Evolutionary conservation across 176 grass and related monocot genomes (phyloP).

Genomic region (Carex scoparia): DNA sequence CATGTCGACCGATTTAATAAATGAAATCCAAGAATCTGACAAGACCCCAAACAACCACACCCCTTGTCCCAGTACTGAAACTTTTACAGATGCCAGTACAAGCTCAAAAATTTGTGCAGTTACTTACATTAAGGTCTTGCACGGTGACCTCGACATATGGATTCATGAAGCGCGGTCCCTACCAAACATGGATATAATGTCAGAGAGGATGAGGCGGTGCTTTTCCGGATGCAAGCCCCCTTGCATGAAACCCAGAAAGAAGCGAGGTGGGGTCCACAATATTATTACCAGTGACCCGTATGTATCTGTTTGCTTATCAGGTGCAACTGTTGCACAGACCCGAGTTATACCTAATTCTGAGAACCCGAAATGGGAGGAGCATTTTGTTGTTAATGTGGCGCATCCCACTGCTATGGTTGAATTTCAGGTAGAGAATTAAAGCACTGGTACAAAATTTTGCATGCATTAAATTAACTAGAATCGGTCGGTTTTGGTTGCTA

Average conservation of each 20-base stretch:
- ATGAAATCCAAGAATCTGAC: slow-evolving; percentile 13
- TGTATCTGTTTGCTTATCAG: slow-evolving; percentile 79
- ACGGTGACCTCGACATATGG: slow-evolving; percentile 84
- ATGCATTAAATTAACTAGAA: neutral
- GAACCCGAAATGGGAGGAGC: slow-evolving; percentile 93
- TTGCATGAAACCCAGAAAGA: slow-evolving; percentile 35
- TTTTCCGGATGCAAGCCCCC: slow-evolving; percentile 58
- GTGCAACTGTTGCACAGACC: slow-evolving; percentile 83
- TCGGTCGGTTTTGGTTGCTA: neutral
- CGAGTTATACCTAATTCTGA: slow-evolving; percentile 79
- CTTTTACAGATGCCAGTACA: neutral
- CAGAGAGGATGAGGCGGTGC: slow-evolving; percentile 75
- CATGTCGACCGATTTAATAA: slow-evolving; percentile 7
- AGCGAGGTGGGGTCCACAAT: slow-evolving; percentile 47
- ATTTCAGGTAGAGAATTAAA: slow-evolving; percentile 51
- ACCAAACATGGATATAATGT: slow-evolving; percentile 89
- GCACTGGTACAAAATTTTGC: neutral
- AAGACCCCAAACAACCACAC: neutral
- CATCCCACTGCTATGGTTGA: slow-evolving; percentile 63
- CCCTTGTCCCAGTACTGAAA: neutral
- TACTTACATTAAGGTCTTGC: slow-evolving; percentile 35
- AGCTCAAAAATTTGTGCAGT: neutral
- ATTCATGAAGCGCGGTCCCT: slow-evolving; percentile 83
- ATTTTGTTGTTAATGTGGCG: slow-evolving; percentile 83
- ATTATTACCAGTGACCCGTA: slow-evolving; percentile 97